These are phyloP conservation scores for Xylaria venustula DNA, from an alignment of 495 filamentous ascomycete genomes.

Conservation along the genomic window DNA sequence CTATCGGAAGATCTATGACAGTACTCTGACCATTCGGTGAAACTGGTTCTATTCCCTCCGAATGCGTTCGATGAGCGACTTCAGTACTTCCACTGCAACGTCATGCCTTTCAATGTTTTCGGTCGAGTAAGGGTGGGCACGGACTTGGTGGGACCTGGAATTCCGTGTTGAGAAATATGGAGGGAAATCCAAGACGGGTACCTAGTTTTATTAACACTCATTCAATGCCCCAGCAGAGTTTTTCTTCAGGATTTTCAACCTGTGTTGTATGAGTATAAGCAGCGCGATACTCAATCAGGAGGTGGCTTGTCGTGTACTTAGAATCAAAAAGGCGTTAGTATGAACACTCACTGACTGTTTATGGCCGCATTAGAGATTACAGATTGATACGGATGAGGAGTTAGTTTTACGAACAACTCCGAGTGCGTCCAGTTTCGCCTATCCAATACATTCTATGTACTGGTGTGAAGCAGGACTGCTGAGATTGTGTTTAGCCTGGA, in stretches of 20 bases:
- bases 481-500: too few relatives aligned
- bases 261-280: conserved; percentile 10
- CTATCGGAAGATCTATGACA: too few relatives aligned
- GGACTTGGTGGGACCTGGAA: not conserved
- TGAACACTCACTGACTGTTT: not conserved
- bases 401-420: not conserved
- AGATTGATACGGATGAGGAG: not conserved
- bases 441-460: too few relatives aligned
- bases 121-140: not conserved
- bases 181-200: not conserved
- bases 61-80: not conserved
- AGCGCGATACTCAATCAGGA: not conserved
- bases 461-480: too few relatives aligned
- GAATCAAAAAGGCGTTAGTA: not conserved
- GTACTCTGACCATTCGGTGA: too few relatives aligned
- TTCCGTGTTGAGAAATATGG: not conserved
- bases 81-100: not conserved
- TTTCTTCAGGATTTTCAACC: conserved; percentile 1
- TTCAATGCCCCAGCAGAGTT: not conserved
- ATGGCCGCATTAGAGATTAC: not conserved
- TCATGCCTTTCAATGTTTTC: not conserved
- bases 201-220: conserved; percentile 8
- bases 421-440: not conserved
- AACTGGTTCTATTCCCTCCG: not conserved
- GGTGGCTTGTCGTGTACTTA: not conserved